Base-by-base conservation (phyloP, 768 basidiomycete species). In the Lentinus brumalis region DNA sequence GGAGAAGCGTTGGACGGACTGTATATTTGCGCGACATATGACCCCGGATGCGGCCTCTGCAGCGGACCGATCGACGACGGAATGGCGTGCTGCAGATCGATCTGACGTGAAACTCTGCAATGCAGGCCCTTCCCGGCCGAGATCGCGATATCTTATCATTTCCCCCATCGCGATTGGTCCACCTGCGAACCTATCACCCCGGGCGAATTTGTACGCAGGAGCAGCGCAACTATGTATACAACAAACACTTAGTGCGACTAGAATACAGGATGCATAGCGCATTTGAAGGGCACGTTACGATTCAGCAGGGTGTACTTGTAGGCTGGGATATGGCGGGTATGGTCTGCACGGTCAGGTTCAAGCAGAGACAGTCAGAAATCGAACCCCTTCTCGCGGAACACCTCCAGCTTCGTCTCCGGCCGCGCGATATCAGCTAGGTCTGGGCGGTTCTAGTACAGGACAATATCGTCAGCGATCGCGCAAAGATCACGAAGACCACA, bases 321-420 rank as follows among this genome's bases (percentile, higher is more conserved):
- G 2, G 21, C 21, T 26, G 21, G 21, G 21, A 26, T 26, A 26
- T 26, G 21, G 21, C 21, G 21, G 21, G 21, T 26, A 26, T 26
- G 21, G 21, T 26, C 21, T 26, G 21, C 21, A 26, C 21, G 21
- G 21, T 26, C 21, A 26, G 21, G 21, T 26, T 26, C 21, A 26
- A 26, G 21, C 21, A 26, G 21, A 26, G 21, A 49, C n/a, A 15
- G 31, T 64, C 61, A 96, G 71, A 97, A 98, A 59, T 98, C 96
- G 70, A 98, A 93, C 4, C 95, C 95, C 61, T 91, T 87, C 63
- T 78, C 78, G 50, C 92, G 81, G 79, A 98, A 99, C 41, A 80
- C 68, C 47, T 89, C 83, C 58, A 97, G 75, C 67, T 82, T 82
- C 41, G 83, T 78, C 58, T 83, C 88, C 18, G 81, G 79, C 69